Percentiles rank a stretch among this genome's conserved stretches.
Evolutionary conservation across 2,329 filamentous ascomycete species (phyloP).

Genomic region (Aspergillus flavus): DNA sequence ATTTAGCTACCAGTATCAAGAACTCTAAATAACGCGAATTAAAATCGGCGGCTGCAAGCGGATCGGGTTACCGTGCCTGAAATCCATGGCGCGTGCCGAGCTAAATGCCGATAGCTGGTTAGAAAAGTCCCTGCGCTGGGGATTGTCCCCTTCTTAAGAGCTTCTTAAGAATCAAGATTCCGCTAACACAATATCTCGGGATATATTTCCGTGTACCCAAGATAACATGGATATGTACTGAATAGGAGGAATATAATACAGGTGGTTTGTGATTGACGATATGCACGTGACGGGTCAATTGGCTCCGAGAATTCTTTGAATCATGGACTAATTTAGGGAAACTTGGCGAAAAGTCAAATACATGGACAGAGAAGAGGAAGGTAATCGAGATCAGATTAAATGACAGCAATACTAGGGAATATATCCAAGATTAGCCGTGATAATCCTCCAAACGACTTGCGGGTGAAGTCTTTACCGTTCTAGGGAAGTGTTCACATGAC

Average conservation of each 20-base stretch:
- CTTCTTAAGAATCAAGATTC: background rate
- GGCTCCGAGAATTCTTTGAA: background rate
- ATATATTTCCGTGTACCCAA: background rate
- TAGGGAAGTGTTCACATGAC: slow-evolving; percentile 1
- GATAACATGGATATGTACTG: background rate
- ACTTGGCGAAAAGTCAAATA: background rate
- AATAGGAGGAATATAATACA: background rate
- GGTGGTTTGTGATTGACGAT: background rate
- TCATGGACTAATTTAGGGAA: background rate
- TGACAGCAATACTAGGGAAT: background rate
- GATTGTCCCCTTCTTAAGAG: background rate
- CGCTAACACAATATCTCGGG: background rate
- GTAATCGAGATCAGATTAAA: background rate
- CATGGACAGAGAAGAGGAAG: background rate
- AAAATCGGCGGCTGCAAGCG: slow-evolving; percentile 16
- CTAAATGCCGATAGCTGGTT: slow-evolving; percentile 24
- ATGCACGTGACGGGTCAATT: background rate
- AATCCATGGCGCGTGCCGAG: slow-evolving; percentile 24
- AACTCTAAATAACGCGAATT: background rate
- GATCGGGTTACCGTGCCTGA: slow-evolving; percentile 27
- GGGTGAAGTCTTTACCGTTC: slow-evolving; percentile 9
- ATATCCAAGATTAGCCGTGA: background rate
- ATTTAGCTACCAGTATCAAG: background rate
- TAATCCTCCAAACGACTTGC: background rate
- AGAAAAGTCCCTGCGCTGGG: background rate